These are phyloP conservation scores for Vitis hybrid DNA, from an alignment of 177 flowering plant species.

Conservation along the genomic window DNA sequence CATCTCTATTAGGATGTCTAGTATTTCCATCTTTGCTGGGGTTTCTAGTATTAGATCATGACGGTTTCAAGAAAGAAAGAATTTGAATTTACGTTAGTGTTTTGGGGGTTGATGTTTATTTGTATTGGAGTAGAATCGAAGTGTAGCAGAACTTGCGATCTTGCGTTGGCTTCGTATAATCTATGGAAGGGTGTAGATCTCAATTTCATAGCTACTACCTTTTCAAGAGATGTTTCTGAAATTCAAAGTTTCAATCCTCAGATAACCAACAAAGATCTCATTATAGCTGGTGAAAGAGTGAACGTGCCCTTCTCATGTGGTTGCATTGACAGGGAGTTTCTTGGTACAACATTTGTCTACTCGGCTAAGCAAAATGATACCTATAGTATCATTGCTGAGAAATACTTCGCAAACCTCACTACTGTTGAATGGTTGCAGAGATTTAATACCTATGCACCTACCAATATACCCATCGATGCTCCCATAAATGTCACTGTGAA, in stretches of 20 bases:
- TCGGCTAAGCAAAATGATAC: constrained; percentile 32
- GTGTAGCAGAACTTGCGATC: constrained; percentile 37
- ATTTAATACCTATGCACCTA: constrained; percentile 32
- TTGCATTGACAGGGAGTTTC: constrained; percentile 45
- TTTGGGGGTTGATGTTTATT: no score
- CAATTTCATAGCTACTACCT: constrained; percentile 5
- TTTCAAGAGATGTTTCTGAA: no score
- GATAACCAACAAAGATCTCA: constrained; percentile 34
- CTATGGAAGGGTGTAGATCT: constrained; percentile 29
- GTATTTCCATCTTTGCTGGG: no score
- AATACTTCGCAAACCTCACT: constrained; percentile 52
- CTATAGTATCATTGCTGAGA: constrained; percentile 33
- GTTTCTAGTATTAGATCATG: no score
- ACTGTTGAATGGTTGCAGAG: constrained; percentile 28
- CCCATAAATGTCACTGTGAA: constrained; percentile 60
- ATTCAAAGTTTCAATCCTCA: constrained; percentile 38
- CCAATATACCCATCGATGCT: constrained; percentile 35
- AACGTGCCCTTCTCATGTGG: constrained; percentile 65
- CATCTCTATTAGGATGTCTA: no score
- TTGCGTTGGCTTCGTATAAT: constrained; percentile 54
- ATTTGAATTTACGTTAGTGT: no score
- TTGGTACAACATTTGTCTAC: constrained; percentile 53
- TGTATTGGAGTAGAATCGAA: constrained; percentile 21
- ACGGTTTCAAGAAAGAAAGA: no score
- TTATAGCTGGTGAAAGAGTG: constrained; percentile 27